phyloP scores from a whole-genome alignment of 2,329 filamentous ascomycete genomes.

The Rachicladosporium sp. region DNA sequence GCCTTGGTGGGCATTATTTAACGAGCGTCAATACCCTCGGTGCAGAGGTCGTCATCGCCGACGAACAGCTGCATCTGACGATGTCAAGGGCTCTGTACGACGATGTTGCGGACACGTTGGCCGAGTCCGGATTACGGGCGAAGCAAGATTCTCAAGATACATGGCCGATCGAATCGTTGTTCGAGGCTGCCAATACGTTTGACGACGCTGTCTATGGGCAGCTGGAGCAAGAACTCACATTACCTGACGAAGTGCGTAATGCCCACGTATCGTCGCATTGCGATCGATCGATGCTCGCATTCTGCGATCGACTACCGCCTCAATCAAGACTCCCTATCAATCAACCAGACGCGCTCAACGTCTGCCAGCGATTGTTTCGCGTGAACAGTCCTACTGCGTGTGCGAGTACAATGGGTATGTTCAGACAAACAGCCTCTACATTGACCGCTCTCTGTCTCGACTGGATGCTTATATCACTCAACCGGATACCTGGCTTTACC shows the following conservation, averaged over 20 bases:
- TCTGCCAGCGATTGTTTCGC: slow-evolving; percentile 2
- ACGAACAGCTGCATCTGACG: slow-evolving; percentile 7
- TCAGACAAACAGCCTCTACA: slow-evolving; percentile 7
- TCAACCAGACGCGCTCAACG: slow-evolving; percentile 1
- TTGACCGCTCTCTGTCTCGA: slow-evolving; percentile 25
- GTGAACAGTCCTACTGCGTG: slow-evolving; percentile 1
- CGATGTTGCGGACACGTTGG: too few relatives aligned
- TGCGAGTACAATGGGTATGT: background rate
- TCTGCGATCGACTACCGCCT: slow-evolving; percentile 8
- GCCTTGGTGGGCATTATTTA: slow-evolving; percentile 13
- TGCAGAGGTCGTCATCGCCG: slow-evolving; percentile 7
- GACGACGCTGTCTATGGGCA: slow-evolving; percentile 13
- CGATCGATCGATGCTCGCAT: slow-evolving; percentile 9
- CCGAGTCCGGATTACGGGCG: background rate
- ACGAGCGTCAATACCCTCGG: slow-evolving; percentile 10
- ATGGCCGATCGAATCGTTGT: slow-evolving; percentile 3
- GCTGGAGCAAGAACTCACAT: slow-evolving; percentile 3
- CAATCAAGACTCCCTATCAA: background rate
- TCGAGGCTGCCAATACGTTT: slow-evolving; percentile 4
- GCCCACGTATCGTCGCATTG: slow-evolving; percentile 2
- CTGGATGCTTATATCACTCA: slow-evolving; percentile 18
- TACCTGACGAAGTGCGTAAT: slow-evolving; percentile 5
- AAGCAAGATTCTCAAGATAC: background rate
- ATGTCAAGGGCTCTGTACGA: background rate
- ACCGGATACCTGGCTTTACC: background rate